These are phyloP conservation scores for Lyophyllum shimeji DNA, from an alignment of 768 basidiomycete species.

Conservation along the genomic window DNA sequence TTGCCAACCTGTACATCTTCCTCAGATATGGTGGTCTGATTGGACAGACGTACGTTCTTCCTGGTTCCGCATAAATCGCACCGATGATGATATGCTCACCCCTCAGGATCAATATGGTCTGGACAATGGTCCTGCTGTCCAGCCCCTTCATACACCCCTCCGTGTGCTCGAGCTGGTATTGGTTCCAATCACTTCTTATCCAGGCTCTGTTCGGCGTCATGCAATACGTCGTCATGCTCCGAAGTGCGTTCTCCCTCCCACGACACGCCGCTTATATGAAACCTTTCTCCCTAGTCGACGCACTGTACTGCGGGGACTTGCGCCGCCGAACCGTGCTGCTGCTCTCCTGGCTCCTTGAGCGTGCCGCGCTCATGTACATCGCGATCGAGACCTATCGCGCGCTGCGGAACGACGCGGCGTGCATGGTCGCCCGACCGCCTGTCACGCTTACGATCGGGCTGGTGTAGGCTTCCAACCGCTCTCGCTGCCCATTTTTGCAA, in stretches of 20 bases:
- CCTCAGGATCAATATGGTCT: constrained; percentile 5
- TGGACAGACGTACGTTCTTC: neutral
- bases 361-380: neutral
- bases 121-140: constrained; percentile 5
- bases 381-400: neutral
- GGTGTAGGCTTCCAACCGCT: too few relatives aligned
- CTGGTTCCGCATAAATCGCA: neutral
- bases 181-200: constrained; percentile 11
- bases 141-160: neutral
- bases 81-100: neutral
- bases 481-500: neutral
- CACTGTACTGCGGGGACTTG: neutral
- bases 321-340: neutral
- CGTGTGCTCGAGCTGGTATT: constrained; percentile 9
- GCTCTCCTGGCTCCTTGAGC: constrained; percentile 1
- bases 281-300: neutral
- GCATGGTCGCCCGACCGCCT: neutral
- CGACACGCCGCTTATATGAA: neutral
- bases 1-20: neutral
- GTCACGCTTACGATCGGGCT: neutral
- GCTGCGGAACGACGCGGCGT: neutral
- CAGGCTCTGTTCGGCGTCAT: constrained; percentile 12
- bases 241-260: constrained; percentile 8
- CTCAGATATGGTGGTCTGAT: neutral
- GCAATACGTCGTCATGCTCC: constrained; percentile 15